phyloP scores from a whole-genome alignment of 106 monocot genomes.

The Dendrobium chrysotoxum region DNA sequence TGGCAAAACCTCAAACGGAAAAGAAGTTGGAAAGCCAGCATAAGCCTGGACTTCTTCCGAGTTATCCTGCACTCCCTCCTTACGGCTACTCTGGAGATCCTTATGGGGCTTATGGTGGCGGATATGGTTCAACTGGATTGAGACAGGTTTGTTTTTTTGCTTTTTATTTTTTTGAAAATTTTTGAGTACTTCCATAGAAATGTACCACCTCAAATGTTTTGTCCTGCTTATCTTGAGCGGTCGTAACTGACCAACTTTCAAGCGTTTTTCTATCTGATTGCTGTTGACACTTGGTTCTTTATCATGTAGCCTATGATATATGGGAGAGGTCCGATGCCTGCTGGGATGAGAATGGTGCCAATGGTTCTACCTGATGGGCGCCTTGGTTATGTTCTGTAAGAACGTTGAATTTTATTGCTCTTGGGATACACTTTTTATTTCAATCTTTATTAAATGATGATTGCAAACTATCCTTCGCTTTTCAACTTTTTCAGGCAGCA shows the following conservation, averaged over 20 bases:
- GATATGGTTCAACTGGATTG: conserved; percentile 48
- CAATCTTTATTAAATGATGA: not conserved
- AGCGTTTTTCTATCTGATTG: not conserved
- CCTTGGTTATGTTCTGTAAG: conserved; percentile 96
- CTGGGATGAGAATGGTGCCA: conserved; percentile 97
- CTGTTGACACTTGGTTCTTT: not conserved
- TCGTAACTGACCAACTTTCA: too few species aligned
- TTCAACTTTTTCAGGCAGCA: conserved; percentile 58
- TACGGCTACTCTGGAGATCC: conserved; percentile 57
- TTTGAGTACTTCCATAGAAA: too few species aligned
- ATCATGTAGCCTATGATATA: conserved; percentile 84
- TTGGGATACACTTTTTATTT: not conserved
- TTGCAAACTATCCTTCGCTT: not conserved
- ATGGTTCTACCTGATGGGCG: conserved; percentile 98
- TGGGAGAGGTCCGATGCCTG: conserved; percentile 90
- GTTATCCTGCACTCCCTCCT: conserved; percentile 45
- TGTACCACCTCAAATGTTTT: too few species aligned
- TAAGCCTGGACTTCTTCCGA: conserved; percentile 46
- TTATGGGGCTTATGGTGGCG: conserved; percentile 70
- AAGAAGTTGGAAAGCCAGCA: conserved; percentile 42
- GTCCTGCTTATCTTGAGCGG: too few species aligned
- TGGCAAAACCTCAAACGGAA: conserved; percentile 83
- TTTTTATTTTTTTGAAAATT: not conserved
- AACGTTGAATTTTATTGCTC: not conserved
- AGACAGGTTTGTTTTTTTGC: conserved; percentile 46